A percentile compares a stretch with the other conserved stretches of the same genome.
Conservation (phyloP, 371 early-diverging fungal genomes). For the Blakeslea trispora region DNA sequence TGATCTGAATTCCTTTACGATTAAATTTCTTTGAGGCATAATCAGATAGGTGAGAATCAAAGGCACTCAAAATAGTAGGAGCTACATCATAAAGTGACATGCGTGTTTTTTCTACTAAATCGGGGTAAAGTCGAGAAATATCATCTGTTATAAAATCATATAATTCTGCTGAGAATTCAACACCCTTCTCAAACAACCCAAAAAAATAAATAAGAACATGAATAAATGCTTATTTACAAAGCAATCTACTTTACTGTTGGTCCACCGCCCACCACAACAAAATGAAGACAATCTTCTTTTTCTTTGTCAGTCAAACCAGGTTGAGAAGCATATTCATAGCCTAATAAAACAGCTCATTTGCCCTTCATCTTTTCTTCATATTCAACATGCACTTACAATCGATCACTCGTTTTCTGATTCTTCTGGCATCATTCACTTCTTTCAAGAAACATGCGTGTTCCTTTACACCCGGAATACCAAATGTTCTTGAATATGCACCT, state of each 20-base stretch:
- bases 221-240: no score
- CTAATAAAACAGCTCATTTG: no score
- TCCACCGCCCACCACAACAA: slow-evolving; percentile 87
- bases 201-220: no score
- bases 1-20: slow-evolving; percentile 70
- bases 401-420: slow-evolving; percentile 69
- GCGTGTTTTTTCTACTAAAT: slow-evolving; percentile 59
- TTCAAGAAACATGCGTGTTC: slow-evolving; percentile 75
- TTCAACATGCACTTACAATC: slow-evolving; percentile 72
- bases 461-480: slow-evolving; percentile 78
- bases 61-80: slow-evolving; percentile 68
- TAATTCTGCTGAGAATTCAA: slow-evolving; percentile 78
- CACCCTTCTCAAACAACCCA: no score
- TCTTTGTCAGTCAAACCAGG: slow-evolving; percentile 68
- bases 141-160: slow-evolving; percentile 81
- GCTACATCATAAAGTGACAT: slow-evolving; percentile 78
- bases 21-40: slow-evolving; percentile 72
- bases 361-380: no score
- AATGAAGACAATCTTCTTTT: slow-evolving; percentile 70
- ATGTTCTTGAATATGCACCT: slow-evolving; percentile 84
- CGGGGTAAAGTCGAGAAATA: slow-evolving; percentile 63
- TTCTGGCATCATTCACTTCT: slow-evolving; percentile 73
- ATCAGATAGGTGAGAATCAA: slow-evolving; percentile 67
- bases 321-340: slow-evolving; percentile 77
- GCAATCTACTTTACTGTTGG: slow-evolving; percentile 62